A percentile compares a stretch with the other conserved stretches of the same genome.
Evolutionary conservation across 768 basidiomycete species (phyloP).

Genomic region (Lactarius sanguifluus): DNA sequence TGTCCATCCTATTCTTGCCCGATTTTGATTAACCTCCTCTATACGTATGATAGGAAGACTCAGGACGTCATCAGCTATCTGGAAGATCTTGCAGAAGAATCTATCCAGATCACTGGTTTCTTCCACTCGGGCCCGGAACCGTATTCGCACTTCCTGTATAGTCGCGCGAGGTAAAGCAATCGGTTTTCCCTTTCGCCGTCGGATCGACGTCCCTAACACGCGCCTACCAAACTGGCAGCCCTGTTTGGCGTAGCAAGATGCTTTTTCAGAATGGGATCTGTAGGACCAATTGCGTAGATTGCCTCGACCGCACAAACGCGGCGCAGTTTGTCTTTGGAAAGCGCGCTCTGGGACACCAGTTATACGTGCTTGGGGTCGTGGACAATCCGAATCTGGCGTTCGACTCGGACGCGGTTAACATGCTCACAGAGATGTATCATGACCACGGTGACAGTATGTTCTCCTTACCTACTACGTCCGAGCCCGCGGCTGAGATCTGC

Average conservation of each 20-base stretch:
- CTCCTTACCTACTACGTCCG: slow-evolving; percentile 3
- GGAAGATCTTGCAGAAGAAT: slow-evolving; percentile 93
- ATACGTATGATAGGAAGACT: slow-evolving; percentile 61
- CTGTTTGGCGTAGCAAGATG: slow-evolving; percentile 63
- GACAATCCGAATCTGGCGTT: slow-evolving; percentile 83
- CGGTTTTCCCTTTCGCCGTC: slow-evolving; percentile 3
- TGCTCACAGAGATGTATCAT: slow-evolving; percentile 98
- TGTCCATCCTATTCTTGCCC: slow-evolving; percentile 18
- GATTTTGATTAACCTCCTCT: neutral
- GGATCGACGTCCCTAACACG: slow-evolving; percentile 11
- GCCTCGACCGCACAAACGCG: slow-evolving; percentile 93
- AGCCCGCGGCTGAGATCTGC: neutral
- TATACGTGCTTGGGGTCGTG: slow-evolving; percentile 91
- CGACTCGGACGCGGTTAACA: slow-evolving; percentile 93
- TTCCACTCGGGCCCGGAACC: slow-evolving; percentile 94
- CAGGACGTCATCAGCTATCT: slow-evolving; percentile 95
- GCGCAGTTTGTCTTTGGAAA: slow-evolving; percentile 98
- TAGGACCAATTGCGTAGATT: slow-evolving; percentile 96
- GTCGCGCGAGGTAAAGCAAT: slow-evolving; percentile 44
- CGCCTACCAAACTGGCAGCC: slow-evolving; percentile 11
- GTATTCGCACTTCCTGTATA: slow-evolving; percentile 63
- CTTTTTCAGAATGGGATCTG: slow-evolving; percentile 89
- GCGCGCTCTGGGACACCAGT: slow-evolving; percentile 89
- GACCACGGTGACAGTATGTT: slow-evolving; percentile 90
- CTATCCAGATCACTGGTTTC: slow-evolving; percentile 86